These are phyloP conservation scores for Hypericum perforatum DNA, from an alignment of 345 rosid species.

Conservation along the genomic window DNA sequence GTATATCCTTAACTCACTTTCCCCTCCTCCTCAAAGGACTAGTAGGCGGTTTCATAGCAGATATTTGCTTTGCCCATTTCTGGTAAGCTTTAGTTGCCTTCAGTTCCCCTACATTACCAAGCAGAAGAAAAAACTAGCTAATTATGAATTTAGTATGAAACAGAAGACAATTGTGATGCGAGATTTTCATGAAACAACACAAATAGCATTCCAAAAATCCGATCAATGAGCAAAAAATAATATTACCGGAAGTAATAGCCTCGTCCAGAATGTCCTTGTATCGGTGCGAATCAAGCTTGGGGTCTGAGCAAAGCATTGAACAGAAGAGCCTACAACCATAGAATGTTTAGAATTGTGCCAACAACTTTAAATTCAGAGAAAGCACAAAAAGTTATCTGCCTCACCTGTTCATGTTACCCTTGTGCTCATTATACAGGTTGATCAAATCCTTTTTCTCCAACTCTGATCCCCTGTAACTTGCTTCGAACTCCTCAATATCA, in stretches of 20 bases:
- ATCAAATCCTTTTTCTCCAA: constrained; percentile 22
- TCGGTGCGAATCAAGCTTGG: constrained; percentile 84
- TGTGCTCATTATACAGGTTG: constrained; percentile 46
- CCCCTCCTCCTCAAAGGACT: constrained; percentile 40
- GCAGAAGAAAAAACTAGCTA: not conserved
- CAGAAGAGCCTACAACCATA: constrained; percentile 55
- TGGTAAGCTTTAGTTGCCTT: constrained; percentile 63
- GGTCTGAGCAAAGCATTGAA: constrained; percentile 86
- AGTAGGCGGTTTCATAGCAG: constrained; percentile 60
- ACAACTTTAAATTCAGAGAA: not conserved
- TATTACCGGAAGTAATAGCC: constrained; percentile 56
- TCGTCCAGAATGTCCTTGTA: constrained; percentile 68
- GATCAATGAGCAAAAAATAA: not conserved
- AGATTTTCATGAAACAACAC: too few relatives aligned
- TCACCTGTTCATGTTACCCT: constrained; percentile 84
- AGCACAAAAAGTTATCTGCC: not conserved
- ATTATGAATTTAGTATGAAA: too few relatives aligned
- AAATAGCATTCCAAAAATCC: not conserved
- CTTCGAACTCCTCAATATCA: too few relatives aligned
- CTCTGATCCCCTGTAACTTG: constrained; percentile 10
- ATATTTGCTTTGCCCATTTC: constrained; percentile 71
- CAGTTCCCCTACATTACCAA: constrained; percentile 41
- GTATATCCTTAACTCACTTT: constrained; percentile 35
- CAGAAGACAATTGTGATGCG: too few relatives aligned
- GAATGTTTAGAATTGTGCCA: constrained; percentile 5